phyloP scores from a whole-genome alignment of 345 rosid species.

The Eutrema yunnanense region DNA sequence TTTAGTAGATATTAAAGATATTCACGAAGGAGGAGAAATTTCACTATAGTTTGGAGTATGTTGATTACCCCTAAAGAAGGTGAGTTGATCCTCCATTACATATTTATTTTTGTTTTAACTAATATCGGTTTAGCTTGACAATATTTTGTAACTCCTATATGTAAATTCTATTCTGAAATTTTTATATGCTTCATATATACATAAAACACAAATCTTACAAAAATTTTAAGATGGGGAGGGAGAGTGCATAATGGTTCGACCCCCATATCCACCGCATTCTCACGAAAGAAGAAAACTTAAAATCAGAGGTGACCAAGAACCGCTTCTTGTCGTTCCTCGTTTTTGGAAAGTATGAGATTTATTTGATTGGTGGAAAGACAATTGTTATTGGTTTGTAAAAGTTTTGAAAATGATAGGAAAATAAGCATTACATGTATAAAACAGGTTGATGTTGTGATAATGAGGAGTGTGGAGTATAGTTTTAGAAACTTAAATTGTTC shows the following conservation, averaged over 20 bases:
- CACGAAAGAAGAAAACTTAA: not conserved
- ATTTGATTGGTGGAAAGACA: constrained; percentile 12
- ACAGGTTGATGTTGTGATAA: not conserved
- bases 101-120: not conserved
- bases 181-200: not conserved
- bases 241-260: constrained; percentile 11
- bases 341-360: constrained; percentile 21
- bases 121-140: not conserved
- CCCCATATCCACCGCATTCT: constrained; percentile 6
- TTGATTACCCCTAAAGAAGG: not conserved
- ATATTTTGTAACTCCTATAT: not conserved
- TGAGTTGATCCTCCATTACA: not conserved
- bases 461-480: not conserved
- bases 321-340: not conserved
- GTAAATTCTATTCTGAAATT: not conserved
- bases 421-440: not conserved
- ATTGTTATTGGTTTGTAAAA: constrained; percentile 7
- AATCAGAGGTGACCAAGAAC: not conserved
- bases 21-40: not conserved
- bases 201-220: constrained; percentile 3
- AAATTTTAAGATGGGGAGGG: not conserved
- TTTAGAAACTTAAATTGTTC: not conserved
- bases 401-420: not conserved
- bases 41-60: not conserved
- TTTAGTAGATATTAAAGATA: not conserved